phyloP scores from a whole-genome alignment of 2,329 filamentous ascomycete genomes.

The Periconia digitata region DNA sequence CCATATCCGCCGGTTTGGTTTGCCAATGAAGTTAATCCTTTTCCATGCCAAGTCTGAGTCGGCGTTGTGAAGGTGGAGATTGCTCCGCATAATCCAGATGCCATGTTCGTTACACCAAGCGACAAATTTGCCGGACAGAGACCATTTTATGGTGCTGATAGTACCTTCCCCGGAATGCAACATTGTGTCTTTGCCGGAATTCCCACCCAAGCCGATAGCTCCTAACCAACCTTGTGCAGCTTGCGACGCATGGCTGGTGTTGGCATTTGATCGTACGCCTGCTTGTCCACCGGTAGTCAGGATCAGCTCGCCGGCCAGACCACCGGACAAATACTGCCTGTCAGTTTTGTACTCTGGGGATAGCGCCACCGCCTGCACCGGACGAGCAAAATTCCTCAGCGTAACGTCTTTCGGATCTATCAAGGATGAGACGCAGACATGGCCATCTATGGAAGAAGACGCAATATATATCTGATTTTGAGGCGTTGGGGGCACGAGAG shows the following conservation, averaged over 20 bases:
- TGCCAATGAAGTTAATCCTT: slow-evolving; percentile 86
- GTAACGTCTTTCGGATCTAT: slow-evolving; percentile 88
- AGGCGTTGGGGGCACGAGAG: slow-evolving; percentile 67
- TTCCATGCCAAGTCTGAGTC: slow-evolving; percentile 90
- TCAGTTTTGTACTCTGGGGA: slow-evolving; percentile 94
- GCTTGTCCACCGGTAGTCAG: slow-evolving; percentile 78
- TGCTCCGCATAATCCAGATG: slow-evolving; percentile 95
- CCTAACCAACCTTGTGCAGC: slow-evolving; percentile 89
- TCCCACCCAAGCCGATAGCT: slow-evolving; percentile 76
- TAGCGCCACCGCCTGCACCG: slow-evolving; percentile 88
- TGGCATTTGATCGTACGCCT: slow-evolving; percentile 80
- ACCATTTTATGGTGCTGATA: slow-evolving; percentile 94
- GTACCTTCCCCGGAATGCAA: slow-evolving; percentile 90
- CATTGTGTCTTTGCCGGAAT: slow-evolving; percentile 80
- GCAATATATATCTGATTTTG: slow-evolving; percentile 93
- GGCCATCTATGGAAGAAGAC: slow-evolving; percentile 92
- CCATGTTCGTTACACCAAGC: slow-evolving; percentile 96
- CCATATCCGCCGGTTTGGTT: slow-evolving; percentile 84
- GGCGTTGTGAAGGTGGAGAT: slow-evolving; percentile 73
- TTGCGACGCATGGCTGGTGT: slow-evolving; percentile 81
- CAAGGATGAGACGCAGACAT: slow-evolving; percentile 88
- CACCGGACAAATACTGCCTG: slow-evolving; percentile 85
- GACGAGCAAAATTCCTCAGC: slow-evolving; percentile 88
- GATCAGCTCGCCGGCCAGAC: slow-evolving; percentile 82
- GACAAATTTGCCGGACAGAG: slow-evolving; percentile 85